phyloP scores from a whole-genome alignment of 1,139 yeast species.

The Diutina catenulata region DNA sequence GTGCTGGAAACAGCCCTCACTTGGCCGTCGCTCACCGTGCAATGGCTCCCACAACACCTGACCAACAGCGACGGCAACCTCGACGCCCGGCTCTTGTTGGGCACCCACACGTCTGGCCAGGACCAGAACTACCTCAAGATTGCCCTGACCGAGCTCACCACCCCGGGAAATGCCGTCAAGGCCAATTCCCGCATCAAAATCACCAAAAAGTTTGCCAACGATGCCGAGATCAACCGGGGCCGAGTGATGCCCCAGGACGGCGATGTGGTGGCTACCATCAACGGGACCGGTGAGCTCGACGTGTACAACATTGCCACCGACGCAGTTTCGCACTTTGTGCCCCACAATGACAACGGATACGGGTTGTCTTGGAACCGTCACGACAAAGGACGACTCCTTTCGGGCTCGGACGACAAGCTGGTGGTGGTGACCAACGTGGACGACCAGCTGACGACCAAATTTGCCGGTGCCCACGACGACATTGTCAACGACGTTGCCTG shows the following conservation, averaged over 20 bases:
- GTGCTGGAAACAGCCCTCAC: conserved; percentile 67
- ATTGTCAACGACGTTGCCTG: conserved; percentile 69
- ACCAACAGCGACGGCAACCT: conserved; percentile 21
- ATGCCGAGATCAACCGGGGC: conserved; percentile 68
- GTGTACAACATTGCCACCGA: conserved; percentile 38
- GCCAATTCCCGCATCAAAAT: conserved; percentile 38
- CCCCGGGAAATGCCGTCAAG: conserved; percentile 13
- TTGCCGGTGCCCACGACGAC: conserved; percentile 29
- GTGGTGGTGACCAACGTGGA: conserved; percentile 43
- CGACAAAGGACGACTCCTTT: conserved; percentile 36
- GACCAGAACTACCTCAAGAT: conserved; percentile 69
- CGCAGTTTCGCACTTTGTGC: conserved; percentile 24
- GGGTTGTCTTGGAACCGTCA: conserved; percentile 56
- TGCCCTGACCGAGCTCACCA: conserved; percentile 45
- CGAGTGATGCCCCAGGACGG: conserved; percentile 71
- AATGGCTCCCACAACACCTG: conserved; percentile 50
- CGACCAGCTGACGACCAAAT: conserved; percentile 11
- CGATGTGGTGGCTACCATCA: conserved; percentile 59
- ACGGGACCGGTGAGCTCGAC: conserved; percentile 62
- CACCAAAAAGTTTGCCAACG: conserved; percentile 40
- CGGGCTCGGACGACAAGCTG: conserved; percentile 54
- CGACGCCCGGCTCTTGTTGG: conserved; percentile 45
- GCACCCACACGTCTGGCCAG: conserved; percentile 81
- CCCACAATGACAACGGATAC: conserved; percentile 58
- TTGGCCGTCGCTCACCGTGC: conserved; percentile 74